Base-by-base conservation (phyloP, 2,329 filamentous ascomycete genomes). In the Colletotrichum graminicola region DNA sequence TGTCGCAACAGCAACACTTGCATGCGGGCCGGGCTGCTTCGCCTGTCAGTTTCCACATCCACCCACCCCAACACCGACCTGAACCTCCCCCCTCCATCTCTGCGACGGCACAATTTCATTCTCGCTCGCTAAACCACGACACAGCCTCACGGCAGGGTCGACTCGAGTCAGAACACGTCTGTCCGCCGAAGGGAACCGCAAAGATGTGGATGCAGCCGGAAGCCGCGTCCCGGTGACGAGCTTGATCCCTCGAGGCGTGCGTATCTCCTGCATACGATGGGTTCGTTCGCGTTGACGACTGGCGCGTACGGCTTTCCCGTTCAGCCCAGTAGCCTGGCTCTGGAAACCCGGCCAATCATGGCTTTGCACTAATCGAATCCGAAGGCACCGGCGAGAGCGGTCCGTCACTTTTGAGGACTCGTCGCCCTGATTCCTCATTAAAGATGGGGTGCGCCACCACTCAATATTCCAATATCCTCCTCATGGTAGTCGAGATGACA, bases 31-130 rank as follows among this genome's bases (percentile, higher is more conserved):
- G 55, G 67, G 56, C 64, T 71, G 67, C 56, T 52, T 64, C 68
- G 51, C 65, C 52, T 52, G 52, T 60, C 39, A 34, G 68, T 71
- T 64, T 60, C 68, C 68, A 68, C 68, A 47, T 52, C 18, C 21
- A 21, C 29, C 39, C 39, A 41, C 39, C 39, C 14, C 39, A 41
- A 12, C 21, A 23, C 29, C 34, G 43, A 36, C 23, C 32, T 49
- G 43, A 36, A 47, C 60, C 29, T 18, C 26, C 26, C 26, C 26
- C 26, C 36, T 18, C 64, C 54, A 60, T 68, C 60, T 60, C 60
- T 68, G 34, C 68, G 59, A 68, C 65, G 36, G 54, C 54, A 71
- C 68, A 71, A 71, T 71, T 68, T 71, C 47, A 51, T 60, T 68
- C 68, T 71, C 59, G 68, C 65, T 71, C 65, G 68, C 65, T 71